phyloP scores from a whole-genome alignment of 1,284 basidiomycete species.

The Malassezia vespertilionis region DNA sequence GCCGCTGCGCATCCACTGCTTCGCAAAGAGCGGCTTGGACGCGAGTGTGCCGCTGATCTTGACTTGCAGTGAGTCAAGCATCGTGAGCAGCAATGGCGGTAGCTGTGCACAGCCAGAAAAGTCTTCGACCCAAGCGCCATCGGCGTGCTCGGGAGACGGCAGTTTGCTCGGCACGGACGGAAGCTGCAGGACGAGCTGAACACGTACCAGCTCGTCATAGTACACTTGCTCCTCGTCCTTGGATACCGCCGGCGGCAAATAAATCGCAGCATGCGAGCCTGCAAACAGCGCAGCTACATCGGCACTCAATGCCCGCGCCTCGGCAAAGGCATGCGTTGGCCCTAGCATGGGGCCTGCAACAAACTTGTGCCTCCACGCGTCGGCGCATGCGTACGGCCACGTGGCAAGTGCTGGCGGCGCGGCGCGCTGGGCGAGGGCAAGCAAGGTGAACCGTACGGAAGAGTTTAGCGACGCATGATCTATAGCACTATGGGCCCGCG shows the following conservation, averaged over 20 bases:
- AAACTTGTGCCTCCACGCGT: too few relatives aligned
- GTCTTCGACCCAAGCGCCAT: too few relatives aligned
- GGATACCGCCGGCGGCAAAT: not conserved
- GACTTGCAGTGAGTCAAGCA: not conserved
- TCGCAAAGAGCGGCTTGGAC: not conserved
- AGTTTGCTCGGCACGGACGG: slow-evolving; percentile 10
- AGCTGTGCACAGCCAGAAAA: not conserved
- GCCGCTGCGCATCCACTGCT: not conserved
- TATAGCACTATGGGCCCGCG: not conserved
- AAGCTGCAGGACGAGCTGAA: not conserved
- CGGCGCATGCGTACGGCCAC: too few relatives aligned
- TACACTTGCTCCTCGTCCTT: not conserved
- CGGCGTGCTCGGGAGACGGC: not conserved
- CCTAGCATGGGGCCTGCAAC: slow-evolving; percentile 1
- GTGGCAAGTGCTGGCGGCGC: too few relatives aligned
- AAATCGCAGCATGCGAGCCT: not conserved
- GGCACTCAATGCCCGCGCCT: slow-evolving; percentile 10
- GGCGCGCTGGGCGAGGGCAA: too few relatives aligned
- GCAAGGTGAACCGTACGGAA: too few relatives aligned
- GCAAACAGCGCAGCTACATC: slow-evolving; percentile 10
- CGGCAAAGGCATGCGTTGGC: slow-evolving; percentile 10
- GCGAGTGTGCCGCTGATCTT: not conserved
- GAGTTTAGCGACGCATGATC: too few relatives aligned
- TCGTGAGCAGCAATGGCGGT: not conserved
- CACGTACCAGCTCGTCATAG: slow-evolving; percentile 12